Conservation (phyloP, 73 alveolate genomes). For the Durusdinium trenchii region DNA sequence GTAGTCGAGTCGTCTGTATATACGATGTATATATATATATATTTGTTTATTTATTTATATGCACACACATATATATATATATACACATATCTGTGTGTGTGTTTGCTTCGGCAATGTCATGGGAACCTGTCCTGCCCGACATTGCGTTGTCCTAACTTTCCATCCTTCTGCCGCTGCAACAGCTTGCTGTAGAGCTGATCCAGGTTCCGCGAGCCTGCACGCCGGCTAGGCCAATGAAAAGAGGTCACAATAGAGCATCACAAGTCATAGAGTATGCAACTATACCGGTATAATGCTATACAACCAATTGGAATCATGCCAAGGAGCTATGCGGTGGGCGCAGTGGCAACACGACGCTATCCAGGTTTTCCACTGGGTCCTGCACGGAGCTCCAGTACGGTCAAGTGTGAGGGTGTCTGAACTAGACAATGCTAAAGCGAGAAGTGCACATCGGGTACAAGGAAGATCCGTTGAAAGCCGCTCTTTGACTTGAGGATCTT, state of each 20-base stretch:
- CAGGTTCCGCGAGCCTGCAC: slow-evolving; percentile 46
- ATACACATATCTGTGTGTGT: neutral
- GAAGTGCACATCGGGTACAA: too few species aligned
- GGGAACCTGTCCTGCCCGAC: slow-evolving; percentile 58
- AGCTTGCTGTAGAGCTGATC: slow-evolving; percentile 84
- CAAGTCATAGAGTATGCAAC: neutral
- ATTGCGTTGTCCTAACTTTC: slow-evolving; percentile 70
- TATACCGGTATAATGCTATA: too few species aligned
- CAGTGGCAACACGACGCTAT: slow-evolving; percentile 55
- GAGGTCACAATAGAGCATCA: too few species aligned
- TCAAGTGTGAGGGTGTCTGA: neutral
- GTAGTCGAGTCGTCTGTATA: too few species aligned
- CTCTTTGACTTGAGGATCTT: too few species aligned
- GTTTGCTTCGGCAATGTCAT: neutral
- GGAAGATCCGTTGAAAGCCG: too few species aligned
- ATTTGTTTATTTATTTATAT: too few species aligned
- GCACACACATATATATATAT: neutral
- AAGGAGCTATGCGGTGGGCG: slow-evolving; percentile 85
- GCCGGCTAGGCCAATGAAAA: neutral
- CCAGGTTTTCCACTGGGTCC: slow-evolving; percentile 51
- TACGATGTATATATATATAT: too few species aligned
- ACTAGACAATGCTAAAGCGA: neutral
- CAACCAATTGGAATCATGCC: too few species aligned
- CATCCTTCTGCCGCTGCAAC: slow-evolving; percentile 68
- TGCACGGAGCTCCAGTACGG: neutral